Conservation (phyloP, 441 rosid genomes). For the Breynia disticha region DNA sequence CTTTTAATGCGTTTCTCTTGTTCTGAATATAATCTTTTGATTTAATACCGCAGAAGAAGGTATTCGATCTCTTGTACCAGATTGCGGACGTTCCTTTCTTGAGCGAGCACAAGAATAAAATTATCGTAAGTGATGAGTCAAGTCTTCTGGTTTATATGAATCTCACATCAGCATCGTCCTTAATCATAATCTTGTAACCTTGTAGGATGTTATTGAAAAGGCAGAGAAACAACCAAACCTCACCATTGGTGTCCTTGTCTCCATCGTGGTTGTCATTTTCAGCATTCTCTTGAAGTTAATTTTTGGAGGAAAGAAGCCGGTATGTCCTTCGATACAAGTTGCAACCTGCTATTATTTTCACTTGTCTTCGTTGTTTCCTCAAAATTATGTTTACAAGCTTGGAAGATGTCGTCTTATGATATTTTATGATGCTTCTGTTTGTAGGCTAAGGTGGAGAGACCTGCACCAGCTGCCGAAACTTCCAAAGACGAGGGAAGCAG, state of each 20-base stretch:
- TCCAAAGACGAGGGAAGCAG: constrained; percentile 36
- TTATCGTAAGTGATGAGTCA: constrained; percentile 42
- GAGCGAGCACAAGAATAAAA: constrained; percentile 49
- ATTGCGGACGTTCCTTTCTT: constrained; percentile 76
- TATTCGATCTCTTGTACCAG: constrained; percentile 69
- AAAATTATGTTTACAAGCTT: background rate
- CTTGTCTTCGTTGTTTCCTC: background rate
- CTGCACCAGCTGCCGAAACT: constrained; percentile 37
- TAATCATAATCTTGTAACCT: background rate
- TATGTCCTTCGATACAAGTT: constrained; percentile 7
- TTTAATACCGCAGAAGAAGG: constrained; percentile 56
- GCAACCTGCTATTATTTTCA: background rate
- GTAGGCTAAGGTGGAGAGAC: constrained; percentile 36
- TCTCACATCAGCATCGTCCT: background rate
- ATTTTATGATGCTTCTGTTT: too few relatives aligned
- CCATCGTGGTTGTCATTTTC: constrained; percentile 47
- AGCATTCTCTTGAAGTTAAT: constrained; percentile 41
- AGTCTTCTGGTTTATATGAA: background rate
- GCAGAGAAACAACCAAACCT: constrained; percentile 84
- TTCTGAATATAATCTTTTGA: constrained; percentile 4
- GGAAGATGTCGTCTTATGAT: background rate
- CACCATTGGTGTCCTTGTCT: constrained; percentile 58
- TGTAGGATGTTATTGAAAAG: constrained; percentile 72
- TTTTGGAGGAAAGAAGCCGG: constrained; percentile 81
- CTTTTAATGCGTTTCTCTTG: background rate